A percentile compares a stretch with the other conserved stretches of the same genome.
Conservation (phyloP, 1,139 yeast genomes). For the Taiozyma sp. region DNA sequence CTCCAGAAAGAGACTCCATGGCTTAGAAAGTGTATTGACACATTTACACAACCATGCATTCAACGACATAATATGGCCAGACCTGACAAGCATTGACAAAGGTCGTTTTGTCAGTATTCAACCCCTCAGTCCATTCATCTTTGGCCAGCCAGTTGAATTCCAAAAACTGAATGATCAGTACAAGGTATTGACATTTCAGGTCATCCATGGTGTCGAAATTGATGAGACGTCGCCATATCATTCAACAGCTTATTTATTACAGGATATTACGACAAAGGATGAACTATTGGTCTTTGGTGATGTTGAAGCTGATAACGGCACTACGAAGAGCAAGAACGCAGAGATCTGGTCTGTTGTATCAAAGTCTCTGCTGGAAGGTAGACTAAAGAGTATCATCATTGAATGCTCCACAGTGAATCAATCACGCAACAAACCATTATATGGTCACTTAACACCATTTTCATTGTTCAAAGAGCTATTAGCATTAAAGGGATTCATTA, state of each 20-base stretch:
- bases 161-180: slow-evolving; percentile 23
- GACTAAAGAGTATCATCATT: slow-evolving; percentile 51
- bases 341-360: slow-evolving; percentile 56
- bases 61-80: slow-evolving; percentile 81
- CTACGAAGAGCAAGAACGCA: slow-evolving; percentile 37
- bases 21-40: slow-evolving; percentile 45
- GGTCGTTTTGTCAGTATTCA: slow-evolving; percentile 21
- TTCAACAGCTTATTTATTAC: slow-evolving; percentile 49
- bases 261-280: slow-evolving; percentile 29
- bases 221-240: slow-evolving; percentile 20
- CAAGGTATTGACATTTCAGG: slow-evolving; percentile 23
- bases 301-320: slow-evolving; percentile 60
- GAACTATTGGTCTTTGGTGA: slow-evolving; percentile 69
- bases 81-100: slow-evolving; percentile 26
- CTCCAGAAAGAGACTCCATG: slow-evolving; percentile 43
- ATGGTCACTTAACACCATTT: slow-evolving; percentile 76
- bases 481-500: slow-evolving; percentile 27
- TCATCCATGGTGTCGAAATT: slow-evolving; percentile 32
- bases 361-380: slow-evolving; percentile 33
- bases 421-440: slow-evolving; percentile 44
- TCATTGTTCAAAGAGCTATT: slow-evolving; percentile 54
- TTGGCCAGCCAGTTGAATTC: neutral
- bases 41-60: slow-evolving; percentile 54
- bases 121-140: neutral
- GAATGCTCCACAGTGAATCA: slow-evolving; percentile 67